A percentile compares a stretch with the other conserved stretches of the same genome.
phyloP scores from a whole-genome alignment of 2,329 filamentous ascomycete species.

The Fusarium fujikuroi region DNA sequence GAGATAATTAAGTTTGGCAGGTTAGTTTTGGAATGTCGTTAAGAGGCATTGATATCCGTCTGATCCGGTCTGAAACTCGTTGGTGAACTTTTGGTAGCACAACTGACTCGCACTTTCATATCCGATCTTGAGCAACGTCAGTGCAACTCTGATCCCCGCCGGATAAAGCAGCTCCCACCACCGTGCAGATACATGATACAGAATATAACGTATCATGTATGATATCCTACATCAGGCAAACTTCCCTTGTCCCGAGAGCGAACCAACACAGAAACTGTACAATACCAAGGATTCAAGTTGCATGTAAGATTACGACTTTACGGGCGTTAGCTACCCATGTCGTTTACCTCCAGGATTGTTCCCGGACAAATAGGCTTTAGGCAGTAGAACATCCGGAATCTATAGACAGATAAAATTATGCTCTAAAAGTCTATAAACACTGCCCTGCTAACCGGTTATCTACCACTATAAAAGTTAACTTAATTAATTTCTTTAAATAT shows the following conservation, averaged over 20 bases:
- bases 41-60: background rate
- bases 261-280: background rate
- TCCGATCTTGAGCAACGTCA: background rate
- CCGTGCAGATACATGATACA: background rate
- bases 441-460: too few species aligned
- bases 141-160: slow-evolving; percentile 22
- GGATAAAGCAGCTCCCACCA: slow-evolving; percentile 32
- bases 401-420: background rate
- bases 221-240: slow-evolving; percentile 17
- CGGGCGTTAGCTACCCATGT: slow-evolving; percentile 24
- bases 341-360: slow-evolving; percentile 1
- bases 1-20: background rate
- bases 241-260: slow-evolving; percentile 35
- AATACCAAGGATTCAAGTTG: slow-evolving; percentile 17
- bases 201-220: slow-evolving; percentile 1
- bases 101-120: slow-evolving; percentile 8
- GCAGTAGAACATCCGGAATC: background rate
- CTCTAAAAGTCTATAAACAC: too few species aligned
- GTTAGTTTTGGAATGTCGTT: background rate
- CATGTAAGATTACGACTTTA: slow-evolving; percentile 37
- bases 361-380: slow-evolving; percentile 28
- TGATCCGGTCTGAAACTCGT: background rate
- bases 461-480: too few species aligned
- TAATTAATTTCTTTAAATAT: too few species aligned
- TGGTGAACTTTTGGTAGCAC: background rate